These are phyloP conservation scores for Drechslerella dactyloides DNA, from an alignment of 2,329 filamentous ascomycete species.

Conservation along the genomic window DNA sequence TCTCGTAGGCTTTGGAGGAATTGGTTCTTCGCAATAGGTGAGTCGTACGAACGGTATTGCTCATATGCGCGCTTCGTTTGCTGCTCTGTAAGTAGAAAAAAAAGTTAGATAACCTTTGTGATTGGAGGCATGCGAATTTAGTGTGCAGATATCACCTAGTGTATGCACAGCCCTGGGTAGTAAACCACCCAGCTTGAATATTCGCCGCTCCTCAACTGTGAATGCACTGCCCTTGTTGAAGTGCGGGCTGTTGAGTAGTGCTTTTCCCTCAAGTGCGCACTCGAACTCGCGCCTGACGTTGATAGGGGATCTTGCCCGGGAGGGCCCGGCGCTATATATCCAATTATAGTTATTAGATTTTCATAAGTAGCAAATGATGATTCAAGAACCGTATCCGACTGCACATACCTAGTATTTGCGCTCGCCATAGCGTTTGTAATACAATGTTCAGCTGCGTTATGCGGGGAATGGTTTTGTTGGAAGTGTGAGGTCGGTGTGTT, in stretches of 20 bases:
- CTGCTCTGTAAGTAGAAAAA: conserved; percentile 62
- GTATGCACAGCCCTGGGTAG: conserved; percentile 75
- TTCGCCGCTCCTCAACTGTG: conserved; percentile 69
- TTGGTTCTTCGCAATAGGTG: conserved; percentile 77
- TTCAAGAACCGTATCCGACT: no score
- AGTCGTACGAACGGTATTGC: conserved; percentile 71
- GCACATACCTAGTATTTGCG: no score
- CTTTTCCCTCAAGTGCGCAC: conserved; percentile 58
- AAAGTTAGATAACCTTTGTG: no score
- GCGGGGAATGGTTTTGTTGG: no score
- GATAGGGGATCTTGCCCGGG: conserved; percentile 39
- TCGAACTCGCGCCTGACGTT: conserved; percentile 24
- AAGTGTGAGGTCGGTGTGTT: no score
- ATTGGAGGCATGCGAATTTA: no score
- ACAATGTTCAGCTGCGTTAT: no score
- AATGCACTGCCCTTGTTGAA: conserved; percentile 89
- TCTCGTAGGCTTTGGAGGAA: conserved; percentile 85
- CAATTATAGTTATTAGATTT: no score
- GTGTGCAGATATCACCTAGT: conserved; percentile 62
- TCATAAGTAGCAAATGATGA: no score
- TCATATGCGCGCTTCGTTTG: conserved; percentile 79
- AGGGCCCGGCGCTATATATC: neutral
- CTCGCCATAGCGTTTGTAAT: no score
- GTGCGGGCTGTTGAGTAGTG: conserved; percentile 69
- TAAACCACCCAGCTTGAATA: conserved; percentile 75